phyloP scores from a whole-genome alignment of 2,329 filamentous ascomycete genomes.

The Colletotrichum noveboracense region DNA sequence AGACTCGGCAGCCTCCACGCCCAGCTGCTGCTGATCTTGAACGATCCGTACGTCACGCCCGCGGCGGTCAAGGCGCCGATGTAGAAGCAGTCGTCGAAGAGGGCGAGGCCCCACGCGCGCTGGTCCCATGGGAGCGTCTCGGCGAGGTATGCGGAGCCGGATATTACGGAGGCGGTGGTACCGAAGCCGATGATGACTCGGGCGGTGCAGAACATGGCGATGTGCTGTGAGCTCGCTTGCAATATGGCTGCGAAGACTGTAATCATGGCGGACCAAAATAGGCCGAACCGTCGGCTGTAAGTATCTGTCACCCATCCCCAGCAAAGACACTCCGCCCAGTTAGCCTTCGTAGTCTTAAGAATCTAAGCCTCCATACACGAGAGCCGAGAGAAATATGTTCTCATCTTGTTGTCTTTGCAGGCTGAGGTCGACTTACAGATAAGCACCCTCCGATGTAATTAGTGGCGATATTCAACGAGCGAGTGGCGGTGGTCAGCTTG shows the following conservation, averaged over 20 bases:
- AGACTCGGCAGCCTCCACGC: not conserved
- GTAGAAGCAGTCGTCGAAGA: constrained; percentile 2
- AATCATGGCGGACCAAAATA: not conserved
- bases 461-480: constrained; percentile 1
- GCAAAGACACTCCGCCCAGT: not conserved
- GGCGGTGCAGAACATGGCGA: constrained; percentile 6
- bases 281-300: not conserved
- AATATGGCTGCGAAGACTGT: not conserved
- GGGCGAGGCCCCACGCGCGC: not conserved
- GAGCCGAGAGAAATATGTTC: not conserved
- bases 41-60: not conserved
- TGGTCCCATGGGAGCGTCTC: not conserved
- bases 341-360: not conserved
- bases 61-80: not conserved
- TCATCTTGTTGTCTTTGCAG: not conserved
- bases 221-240: not conserved
- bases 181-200: not conserved
- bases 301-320: not conserved
- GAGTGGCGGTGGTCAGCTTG: not conserved
- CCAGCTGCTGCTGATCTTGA: not conserved
- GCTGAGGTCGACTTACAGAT: not conserved
- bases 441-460: not conserved
- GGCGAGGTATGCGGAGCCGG: not conserved
- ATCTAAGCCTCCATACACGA: not conserved
- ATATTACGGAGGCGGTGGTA: not conserved